Evolutionary conservation across 2,329 filamentous ascomycete species (phyloP).

Genomic region (Venturia pyrina): DNA sequence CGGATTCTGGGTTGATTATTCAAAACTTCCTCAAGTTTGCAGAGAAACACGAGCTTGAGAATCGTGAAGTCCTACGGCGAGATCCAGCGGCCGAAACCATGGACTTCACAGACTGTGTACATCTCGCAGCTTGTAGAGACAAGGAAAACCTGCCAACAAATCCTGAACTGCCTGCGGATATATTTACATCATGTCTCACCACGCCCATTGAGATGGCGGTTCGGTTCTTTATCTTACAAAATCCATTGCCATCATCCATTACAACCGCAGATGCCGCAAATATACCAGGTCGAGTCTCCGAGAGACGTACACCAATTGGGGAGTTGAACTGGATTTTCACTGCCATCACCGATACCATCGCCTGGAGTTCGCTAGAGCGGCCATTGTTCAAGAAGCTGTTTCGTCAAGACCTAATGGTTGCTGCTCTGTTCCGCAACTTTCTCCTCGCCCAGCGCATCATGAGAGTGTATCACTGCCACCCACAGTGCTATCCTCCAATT

Average conservation of each 20-base stretch:
- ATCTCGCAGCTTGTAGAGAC: slow-evolving; percentile 81
- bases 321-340: slow-evolving; percentile 99
- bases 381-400: slow-evolving; percentile 95
- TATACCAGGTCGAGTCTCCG: slow-evolving; percentile 83
- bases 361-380: slow-evolving; percentile 89
- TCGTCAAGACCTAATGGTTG: slow-evolving; percentile 97
- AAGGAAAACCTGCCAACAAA: slow-evolving; percentile 94
- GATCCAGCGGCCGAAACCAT: slow-evolving; percentile 58
- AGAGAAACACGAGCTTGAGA: slow-evolving; percentile 88
- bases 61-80: slow-evolving; percentile 61
- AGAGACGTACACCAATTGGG: slow-evolving; percentile 83
- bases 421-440: slow-evolving; percentile 92
- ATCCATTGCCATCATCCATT: slow-evolving; percentile 59
- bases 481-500: slow-evolving; percentile 82
- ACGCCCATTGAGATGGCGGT: slow-evolving; percentile 97
- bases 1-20: slow-evolving; percentile 90
- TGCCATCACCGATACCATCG: slow-evolving; percentile 96
- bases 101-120: slow-evolving; percentile 76
- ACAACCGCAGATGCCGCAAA: slow-evolving; percentile 76
- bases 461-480: slow-evolving; percentile 91
- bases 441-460: slow-evolving; percentile 90
- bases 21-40: slow-evolving; percentile 91
- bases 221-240: slow-evolving; percentile 92
- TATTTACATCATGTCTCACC: slow-evolving; percentile 92
- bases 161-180: slow-evolving; percentile 80